Evolutionary conservation across 805 yeast species (phyloP).

Genomic region (Ogataea trehaloabstinens): DNA sequence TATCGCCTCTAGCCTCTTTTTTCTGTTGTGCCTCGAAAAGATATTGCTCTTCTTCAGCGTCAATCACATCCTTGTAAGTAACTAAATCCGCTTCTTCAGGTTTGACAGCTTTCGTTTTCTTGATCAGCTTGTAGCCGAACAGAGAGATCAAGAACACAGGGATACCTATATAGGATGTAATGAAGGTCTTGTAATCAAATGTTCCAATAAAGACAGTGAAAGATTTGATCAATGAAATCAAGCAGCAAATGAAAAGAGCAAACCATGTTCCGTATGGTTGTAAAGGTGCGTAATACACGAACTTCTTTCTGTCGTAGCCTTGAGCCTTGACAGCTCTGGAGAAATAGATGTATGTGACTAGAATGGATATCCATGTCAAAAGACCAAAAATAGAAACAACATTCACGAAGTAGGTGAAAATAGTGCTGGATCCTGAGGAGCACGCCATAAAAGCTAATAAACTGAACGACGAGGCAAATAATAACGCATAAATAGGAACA

Average conservation of each 20-base stretch:
- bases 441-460: conserved; percentile 70
- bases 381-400: conserved; percentile 75
- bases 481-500: conserved; percentile 63
- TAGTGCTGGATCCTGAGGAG: conserved; percentile 50
- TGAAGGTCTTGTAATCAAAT: conserved; percentile 63
- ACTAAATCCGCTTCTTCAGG: conserved; percentile 61
- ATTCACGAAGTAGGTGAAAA: conserved; percentile 70
- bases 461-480: conserved; percentile 51
- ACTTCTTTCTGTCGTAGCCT: conserved; percentile 54
- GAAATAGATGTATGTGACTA: conserved; percentile 66
- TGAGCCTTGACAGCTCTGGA: conserved; percentile 65
- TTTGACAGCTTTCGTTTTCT: conserved; percentile 46
- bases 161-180: conserved; percentile 76
- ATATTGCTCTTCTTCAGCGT: conserved; percentile 47
- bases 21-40: conserved; percentile 17
- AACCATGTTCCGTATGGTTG: conserved; percentile 68
- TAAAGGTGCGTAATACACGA: conserved; percentile 62
- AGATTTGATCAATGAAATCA: conserved; percentile 64
- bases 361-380: conserved; percentile 70
- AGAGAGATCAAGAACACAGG: conserved; percentile 58
- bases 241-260: conserved; percentile 50
- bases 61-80: conserved; percentile 55
- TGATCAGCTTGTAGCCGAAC: conserved; percentile 57
- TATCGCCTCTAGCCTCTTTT: conserved; percentile 16
- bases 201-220: conserved; percentile 63